phyloP scores from a whole-genome alignment of 306 rosid genomes.

The Vigna radiata region DNA sequence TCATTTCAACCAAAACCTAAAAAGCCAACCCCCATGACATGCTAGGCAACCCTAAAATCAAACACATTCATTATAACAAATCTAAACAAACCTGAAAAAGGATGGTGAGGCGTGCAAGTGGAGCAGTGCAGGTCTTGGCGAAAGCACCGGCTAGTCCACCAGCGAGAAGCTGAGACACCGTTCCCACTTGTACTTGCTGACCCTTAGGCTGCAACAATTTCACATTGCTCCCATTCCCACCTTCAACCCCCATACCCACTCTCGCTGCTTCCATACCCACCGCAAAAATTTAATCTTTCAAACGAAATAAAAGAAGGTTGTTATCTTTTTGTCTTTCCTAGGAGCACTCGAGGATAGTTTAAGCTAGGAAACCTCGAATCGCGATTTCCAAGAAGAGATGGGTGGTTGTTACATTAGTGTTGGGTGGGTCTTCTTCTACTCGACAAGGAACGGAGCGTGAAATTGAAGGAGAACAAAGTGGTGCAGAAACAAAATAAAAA shows the following conservation, averaged over 20 bases:
- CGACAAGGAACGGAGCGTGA: neutral
- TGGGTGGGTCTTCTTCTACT: neutral
- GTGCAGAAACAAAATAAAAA: neutral
- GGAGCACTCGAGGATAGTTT: neutral
- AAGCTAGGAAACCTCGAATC: neutral
- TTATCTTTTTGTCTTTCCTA: neutral
- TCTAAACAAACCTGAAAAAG: slow-evolving; percentile 41
- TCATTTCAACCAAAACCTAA: neutral
- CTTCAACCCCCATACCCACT: slow-evolving; percentile 38
- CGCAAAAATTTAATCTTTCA: neutral
- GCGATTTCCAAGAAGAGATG: neutral
- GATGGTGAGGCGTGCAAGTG: slow-evolving; percentile 46
- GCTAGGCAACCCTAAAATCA: neutral
- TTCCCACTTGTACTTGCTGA: slow-evolving; percentile 41
- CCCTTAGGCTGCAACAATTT: slow-evolving; percentile 18
- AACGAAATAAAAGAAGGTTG: neutral
- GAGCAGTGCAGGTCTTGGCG: slow-evolving; percentile 49
- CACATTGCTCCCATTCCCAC: slow-evolving; percentile 14
- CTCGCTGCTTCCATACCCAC: slow-evolving; percentile 31
- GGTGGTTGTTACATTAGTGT: neutral
- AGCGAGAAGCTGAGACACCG: slow-evolving; percentile 46
- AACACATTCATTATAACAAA: neutral
- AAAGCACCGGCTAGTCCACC: slow-evolving; percentile 52
- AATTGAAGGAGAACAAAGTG: neutral
- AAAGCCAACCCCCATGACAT: neutral